Percentiles rank a stretch among this genome's conserved stretches.
Conservation (phyloP, 495 filamentous ascomycete species). For the Patellaria atrata region DNA sequence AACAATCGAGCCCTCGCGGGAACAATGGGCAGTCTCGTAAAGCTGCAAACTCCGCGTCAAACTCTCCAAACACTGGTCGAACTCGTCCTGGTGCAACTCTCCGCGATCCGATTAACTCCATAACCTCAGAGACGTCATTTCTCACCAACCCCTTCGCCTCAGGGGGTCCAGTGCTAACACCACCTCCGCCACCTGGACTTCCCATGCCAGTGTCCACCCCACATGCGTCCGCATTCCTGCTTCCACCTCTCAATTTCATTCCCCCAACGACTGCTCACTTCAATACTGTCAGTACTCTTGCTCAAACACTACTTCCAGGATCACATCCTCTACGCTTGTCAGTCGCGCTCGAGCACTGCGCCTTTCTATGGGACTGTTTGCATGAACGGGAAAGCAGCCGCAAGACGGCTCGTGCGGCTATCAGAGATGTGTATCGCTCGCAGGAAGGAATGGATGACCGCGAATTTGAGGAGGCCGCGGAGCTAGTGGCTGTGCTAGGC, state of each 20-base stretch:
- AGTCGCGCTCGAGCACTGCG: slow-evolving; percentile 85
- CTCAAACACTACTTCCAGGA: slow-evolving; percentile 61
- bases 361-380: slow-evolving; percentile 87
- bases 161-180: slow-evolving; percentile 18
- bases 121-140: slow-evolving; percentile 29
- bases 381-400: slow-evolving; percentile 64
- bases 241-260: slow-evolving; percentile 71
- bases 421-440: slow-evolving; percentile 81
- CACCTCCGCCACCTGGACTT: slow-evolving; percentile 32
- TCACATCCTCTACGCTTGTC: slow-evolving; percentile 82
- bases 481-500: slow-evolving; percentile 33
- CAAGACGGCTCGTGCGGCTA: slow-evolving; percentile 62
- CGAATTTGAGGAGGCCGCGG: slow-evolving; percentile 37
- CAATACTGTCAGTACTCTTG: slow-evolving; percentile 57
- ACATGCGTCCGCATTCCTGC: slow-evolving; percentile 53
- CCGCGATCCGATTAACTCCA: slow-evolving; percentile 29
- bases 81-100: slow-evolving; percentile 21
- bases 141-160: slow-evolving; percentile 30
- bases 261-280: slow-evolving; percentile 70
- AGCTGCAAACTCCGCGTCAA: slow-evolving; percentile 2
- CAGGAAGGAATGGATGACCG: slow-evolving; percentile 87
- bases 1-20: slow-evolving; percentile 13
- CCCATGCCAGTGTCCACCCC: slow-evolving; percentile 19
- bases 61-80: slow-evolving; percentile 12
- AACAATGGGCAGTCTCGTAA: slow-evolving; percentile 15